Base-by-base conservation (phyloP, 805 yeast species). In the Myxozyma neglecta region DNA sequence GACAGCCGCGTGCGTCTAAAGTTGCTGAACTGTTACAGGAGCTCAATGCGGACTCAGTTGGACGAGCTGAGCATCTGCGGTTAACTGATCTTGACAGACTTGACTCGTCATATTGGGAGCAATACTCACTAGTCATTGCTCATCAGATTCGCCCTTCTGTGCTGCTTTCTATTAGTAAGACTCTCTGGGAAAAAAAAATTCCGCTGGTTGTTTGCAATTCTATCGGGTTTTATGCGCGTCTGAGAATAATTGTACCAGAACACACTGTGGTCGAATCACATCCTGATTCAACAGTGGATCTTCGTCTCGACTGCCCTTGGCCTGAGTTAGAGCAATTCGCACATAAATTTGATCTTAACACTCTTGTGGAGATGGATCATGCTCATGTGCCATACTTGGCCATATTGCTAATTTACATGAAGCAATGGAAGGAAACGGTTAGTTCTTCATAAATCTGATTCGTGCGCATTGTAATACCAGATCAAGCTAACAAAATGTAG, bases 261-360 rank as follows among this genome's bases (percentile, higher is more conserved):
- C 83, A 84, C 68, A 82, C 44, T 32, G 68, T 66, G 29, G 75
- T 90, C 14, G 92, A 92, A 62, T 83, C 96, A 0, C 96, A 90
- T 71, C 84, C 86, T 0, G 85, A 78, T 39, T 76, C 81, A 8
- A 70, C 85, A 1, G 83, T 80, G 32, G 96, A 90, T 69, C 74
- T 91, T 60, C 75, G 96, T 55, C 73, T 91, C 1, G 86, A 84
- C 61, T 47, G 55, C 1, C 89, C 94, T 0, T 93, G 97, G 97
- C 74, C 78, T 0, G 90, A 88, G 66, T 73, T 91, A 7, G 72
- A 73, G 42, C 75, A 73, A 0, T 84, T 79, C 66, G 78, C 82
- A 14, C 81, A 83, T 53, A 72, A 82, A 0, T 76, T 85, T 50
- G 83, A 85, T 57, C 65, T 88, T 11, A 76, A 77, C 0, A 36